Conservation (phyloP, 192 early-diverging fungal species). For the Podila clonocystis region DNA sequence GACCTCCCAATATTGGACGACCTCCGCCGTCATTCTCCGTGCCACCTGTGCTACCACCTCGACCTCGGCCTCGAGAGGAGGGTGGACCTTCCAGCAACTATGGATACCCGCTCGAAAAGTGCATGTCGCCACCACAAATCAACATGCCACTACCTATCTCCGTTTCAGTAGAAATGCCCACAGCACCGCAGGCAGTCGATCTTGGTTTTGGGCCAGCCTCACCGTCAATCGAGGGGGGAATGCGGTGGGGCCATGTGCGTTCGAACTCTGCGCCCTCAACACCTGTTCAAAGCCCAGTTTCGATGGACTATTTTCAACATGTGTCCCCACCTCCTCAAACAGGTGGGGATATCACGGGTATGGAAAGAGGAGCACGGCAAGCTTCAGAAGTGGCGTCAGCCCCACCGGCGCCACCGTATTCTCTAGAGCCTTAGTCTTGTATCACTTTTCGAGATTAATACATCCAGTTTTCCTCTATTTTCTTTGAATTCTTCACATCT, state of each 20-base stretch:
- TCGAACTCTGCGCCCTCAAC: not conserved
- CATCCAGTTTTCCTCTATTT: too few species aligned
- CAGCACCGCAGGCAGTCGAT: constrained; percentile 30
- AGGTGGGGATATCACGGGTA: not conserved
- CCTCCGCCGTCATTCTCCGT: too few species aligned
- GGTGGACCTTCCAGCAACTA: not conserved
- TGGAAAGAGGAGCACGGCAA: not conserved
- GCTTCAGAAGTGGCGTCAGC: not conserved
- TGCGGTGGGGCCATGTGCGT: not conserved
- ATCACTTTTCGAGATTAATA: not conserved
- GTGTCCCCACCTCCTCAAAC: not conserved
- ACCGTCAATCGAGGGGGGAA: not conserved
- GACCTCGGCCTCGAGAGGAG: not conserved
- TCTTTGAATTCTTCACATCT: not conserved
- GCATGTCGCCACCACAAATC: not conserved
- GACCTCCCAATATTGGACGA: not conserved
- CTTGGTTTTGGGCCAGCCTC: constrained; percentile 26
- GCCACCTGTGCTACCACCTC: not conserved
- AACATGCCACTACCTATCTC: constrained; percentile 13
- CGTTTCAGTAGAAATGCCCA: constrained; percentile 9
- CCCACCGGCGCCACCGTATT: not conserved
- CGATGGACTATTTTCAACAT: not conserved
- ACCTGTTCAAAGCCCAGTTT: constrained; percentile 1
- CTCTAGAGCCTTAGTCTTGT: not conserved
- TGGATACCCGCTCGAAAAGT: constrained; percentile 1